These are phyloP conservation scores for Clarireedia homoeocarpa DNA, from an alignment of 2,329 filamentous ascomycete species.

Conservation along the genomic window DNA sequence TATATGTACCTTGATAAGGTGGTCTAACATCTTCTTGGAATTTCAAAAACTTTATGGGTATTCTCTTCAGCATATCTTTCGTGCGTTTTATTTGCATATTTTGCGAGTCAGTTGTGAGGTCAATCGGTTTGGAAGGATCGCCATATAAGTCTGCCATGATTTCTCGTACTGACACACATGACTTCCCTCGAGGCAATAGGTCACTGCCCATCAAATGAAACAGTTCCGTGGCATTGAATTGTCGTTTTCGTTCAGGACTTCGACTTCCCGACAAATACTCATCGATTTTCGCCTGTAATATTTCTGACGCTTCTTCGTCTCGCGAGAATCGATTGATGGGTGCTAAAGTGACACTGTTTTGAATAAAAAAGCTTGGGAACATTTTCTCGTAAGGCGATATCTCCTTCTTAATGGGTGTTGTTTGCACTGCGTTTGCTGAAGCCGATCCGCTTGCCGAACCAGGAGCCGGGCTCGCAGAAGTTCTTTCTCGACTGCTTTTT, in stretches of 20 bases:
- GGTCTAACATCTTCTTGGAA: constrained; percentile 61
- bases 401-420: constrained; percentile 27
- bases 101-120: constrained; percentile 28
- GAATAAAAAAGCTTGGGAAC: constrained; percentile 78
- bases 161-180: constrained; percentile 20
- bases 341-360: constrained; percentile 65
- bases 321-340: constrained; percentile 44
- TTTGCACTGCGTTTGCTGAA: constrained; percentile 4
- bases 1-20: constrained; percentile 63
- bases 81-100: constrained; percentile 24
- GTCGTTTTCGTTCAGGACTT: constrained; percentile 34
- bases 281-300: constrained; percentile 45
- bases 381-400: constrained; percentile 43
- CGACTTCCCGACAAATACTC: constrained; percentile 42
- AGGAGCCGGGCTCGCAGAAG: constrained; percentile 22
- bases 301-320: constrained; percentile 48
- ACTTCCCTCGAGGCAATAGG: constrained; percentile 36
- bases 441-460: constrained; percentile 13
- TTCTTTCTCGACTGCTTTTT: constrained; percentile 13
- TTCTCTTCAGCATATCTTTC: constrained; percentile 15
- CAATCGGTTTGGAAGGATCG: constrained; percentile 22
- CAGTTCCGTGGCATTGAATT: constrained; percentile 39
- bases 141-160: constrained; percentile 27
- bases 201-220: constrained; percentile 37
- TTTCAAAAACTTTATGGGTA: constrained; percentile 27